phyloP scores from a whole-genome alignment of 495 filamentous ascomycete species.

The Pyronema domesticum region DNA sequence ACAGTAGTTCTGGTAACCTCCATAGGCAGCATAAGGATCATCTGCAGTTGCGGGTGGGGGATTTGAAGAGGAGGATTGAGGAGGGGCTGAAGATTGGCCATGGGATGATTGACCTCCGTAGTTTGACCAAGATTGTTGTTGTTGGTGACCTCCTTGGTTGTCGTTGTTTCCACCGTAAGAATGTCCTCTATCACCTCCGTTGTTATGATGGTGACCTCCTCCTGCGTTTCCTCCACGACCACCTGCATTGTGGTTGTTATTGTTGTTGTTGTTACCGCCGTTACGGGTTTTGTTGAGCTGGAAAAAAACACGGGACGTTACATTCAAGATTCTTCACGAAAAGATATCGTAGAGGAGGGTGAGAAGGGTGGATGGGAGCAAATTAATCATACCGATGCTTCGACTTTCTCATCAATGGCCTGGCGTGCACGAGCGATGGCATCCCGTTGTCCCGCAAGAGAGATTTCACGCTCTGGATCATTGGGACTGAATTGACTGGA shows the following conservation, averaged over 20 bases:
- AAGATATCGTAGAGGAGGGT: conserved; percentile 1
- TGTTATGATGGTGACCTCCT: neutral
- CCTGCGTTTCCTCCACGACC: neutral
- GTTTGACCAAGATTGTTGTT: conserved; percentile 17
- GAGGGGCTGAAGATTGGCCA: conserved; percentile 7
- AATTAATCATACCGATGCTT: conserved; percentile 42
- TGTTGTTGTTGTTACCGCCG: neutral
- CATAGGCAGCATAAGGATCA: conserved; percentile 24
- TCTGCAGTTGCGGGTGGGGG: neutral
- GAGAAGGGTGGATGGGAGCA: conserved; percentile 14
- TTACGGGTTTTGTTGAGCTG: conserved; percentile 4
- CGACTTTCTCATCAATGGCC: conserved; percentile 75
- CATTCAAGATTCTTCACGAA: conserved; percentile 2
- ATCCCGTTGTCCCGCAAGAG: conserved; percentile 52
- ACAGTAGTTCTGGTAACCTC: conserved; percentile 23
- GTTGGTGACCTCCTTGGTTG: neutral
- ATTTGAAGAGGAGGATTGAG: neutral
- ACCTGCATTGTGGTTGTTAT: conserved; percentile 6
- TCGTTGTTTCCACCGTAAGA: neutral
- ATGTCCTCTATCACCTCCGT: neutral
- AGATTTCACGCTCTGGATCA: conserved; percentile 63
- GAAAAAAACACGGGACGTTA: conserved; percentile 1
- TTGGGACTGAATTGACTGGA: conserved; percentile 48
- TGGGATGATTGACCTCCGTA: conserved; percentile 12
- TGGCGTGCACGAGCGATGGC: conserved; percentile 54